These are phyloP conservation scores for Sporothrix pseudoabietina DNA, from an alignment of 2,329 filamentous ascomycete genomes.

Conservation along the genomic window DNA sequence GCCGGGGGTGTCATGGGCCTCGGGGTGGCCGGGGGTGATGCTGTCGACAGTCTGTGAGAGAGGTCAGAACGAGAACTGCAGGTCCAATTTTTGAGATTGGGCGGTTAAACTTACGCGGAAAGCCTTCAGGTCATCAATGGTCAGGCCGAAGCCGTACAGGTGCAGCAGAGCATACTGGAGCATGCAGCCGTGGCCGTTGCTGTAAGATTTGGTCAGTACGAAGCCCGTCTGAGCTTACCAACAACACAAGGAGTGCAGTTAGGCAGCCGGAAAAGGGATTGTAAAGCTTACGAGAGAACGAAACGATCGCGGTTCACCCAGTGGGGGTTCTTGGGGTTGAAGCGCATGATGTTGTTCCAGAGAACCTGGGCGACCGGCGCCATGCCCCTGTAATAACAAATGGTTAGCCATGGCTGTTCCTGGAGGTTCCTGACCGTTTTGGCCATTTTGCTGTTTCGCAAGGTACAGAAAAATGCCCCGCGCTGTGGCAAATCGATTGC, in stretches of 20 bases:
- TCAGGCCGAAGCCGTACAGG: constrained; percentile 86
- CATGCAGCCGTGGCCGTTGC: constrained; percentile 99
- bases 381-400: constrained; percentile 64
- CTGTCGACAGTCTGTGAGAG: constrained; percentile 53
- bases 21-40: constrained; percentile 94
- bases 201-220: constrained; percentile 43
- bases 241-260: background rate
- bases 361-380: constrained; percentile 95
- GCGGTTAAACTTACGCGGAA: constrained; percentile 77
- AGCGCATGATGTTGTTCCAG: constrained; percentile 98
- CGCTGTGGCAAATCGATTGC: background rate
- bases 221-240: background rate
- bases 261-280: background rate
- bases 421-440: background rate
- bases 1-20: constrained; percentile 94
- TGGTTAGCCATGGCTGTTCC: constrained; percentile 15
- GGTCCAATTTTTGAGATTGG: background rate
- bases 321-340: constrained; percentile 98
- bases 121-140: constrained; percentile 88
- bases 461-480: background rate
- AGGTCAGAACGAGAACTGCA: background rate
- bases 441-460: background rate
- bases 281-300: constrained; percentile 82
- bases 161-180: constrained; percentile 98
- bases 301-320: constrained; percentile 99